Conservation (phyloP, 371 early-diverging fungal genomes). For the Mucor velutinosus region DNA sequence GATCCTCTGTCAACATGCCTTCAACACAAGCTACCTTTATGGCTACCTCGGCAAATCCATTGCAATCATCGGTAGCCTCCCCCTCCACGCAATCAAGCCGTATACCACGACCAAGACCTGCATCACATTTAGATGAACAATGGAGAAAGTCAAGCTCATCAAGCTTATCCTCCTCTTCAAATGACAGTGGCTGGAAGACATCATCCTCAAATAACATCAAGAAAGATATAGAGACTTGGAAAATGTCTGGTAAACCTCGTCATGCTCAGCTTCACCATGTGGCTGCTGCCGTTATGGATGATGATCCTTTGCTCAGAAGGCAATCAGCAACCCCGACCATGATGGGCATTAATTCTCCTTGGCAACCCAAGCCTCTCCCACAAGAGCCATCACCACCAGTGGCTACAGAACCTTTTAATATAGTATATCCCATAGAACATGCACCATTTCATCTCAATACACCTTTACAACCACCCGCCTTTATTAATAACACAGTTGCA, state of each 20-base stretch:
- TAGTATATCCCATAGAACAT: not conserved
- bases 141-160: constrained; percentile 8
- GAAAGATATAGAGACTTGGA: constrained; percentile 20
- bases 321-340: constrained; percentile 13
- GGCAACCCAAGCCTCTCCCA: constrained; percentile 12
- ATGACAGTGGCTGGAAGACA: constrained; percentile 3
- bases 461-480: constrained; percentile 5
- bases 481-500: not conserved
- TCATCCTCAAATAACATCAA: not conserved
- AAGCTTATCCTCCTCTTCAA: not conserved
- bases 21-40: not conserved
- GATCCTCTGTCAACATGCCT: not conserved
- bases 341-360: constrained; percentile 15
- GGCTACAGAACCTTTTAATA: constrained; percentile 3
- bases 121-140: constrained; percentile 4
- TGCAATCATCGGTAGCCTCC: not conserved
- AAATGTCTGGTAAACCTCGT: constrained; percentile 25
- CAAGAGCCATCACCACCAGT: constrained; percentile 15
- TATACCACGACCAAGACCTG: constrained; percentile 2
- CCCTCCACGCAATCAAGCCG: not conserved
- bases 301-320: constrained; percentile 5
- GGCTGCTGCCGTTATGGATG: not conserved
- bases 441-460: constrained; percentile 12
- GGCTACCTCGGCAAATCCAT: not conserved
- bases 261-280: constrained; percentile 18